Evolutionary conservation across 106 monocot species (phyloP).

Genomic region (Allium fistulosum): DNA sequence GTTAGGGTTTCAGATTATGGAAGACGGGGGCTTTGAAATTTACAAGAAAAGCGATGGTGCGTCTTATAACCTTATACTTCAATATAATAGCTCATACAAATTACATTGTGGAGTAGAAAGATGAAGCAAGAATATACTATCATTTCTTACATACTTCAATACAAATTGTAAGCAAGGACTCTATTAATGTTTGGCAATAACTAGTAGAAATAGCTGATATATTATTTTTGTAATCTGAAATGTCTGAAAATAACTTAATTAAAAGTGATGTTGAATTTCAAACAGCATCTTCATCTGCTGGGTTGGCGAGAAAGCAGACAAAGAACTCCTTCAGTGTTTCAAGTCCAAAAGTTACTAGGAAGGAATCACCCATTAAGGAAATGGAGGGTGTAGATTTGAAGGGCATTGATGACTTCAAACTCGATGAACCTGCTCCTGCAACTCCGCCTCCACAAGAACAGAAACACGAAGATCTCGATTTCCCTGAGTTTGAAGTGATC

Average conservation of each 20-base stretch:
- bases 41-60: constrained; percentile 26
- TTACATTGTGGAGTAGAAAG: too few species aligned
- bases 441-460: constrained; percentile 1
- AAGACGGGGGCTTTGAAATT: constrained; percentile 65
- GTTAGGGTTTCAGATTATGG: constrained; percentile 92
- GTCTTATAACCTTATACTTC: background rate
- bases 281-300: constrained; percentile 14
- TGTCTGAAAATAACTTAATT: too few species aligned
- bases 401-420: constrained; percentile 77
- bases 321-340: constrained; percentile 79
- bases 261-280: too few species aligned
- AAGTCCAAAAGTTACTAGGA: constrained; percentile 44
- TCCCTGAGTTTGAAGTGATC: constrained; percentile 72
- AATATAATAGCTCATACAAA: too few species aligned
- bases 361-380: constrained; percentile 22
- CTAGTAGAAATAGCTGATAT: too few species aligned
- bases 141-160: too few species aligned
- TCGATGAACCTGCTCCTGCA: constrained; percentile 43
- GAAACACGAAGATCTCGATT: constrained; percentile 24
- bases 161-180: too few species aligned
- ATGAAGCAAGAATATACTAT: too few species aligned
- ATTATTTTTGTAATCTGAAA: too few species aligned
- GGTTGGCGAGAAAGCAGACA: constrained; percentile 46
- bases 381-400: constrained; percentile 22
- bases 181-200: too few species aligned